These are phyloP conservation scores for Hymenoscyphus fraxineus DNA, from an alignment of 2,329 filamentous ascomycete genomes.

Conservation along the genomic window DNA sequence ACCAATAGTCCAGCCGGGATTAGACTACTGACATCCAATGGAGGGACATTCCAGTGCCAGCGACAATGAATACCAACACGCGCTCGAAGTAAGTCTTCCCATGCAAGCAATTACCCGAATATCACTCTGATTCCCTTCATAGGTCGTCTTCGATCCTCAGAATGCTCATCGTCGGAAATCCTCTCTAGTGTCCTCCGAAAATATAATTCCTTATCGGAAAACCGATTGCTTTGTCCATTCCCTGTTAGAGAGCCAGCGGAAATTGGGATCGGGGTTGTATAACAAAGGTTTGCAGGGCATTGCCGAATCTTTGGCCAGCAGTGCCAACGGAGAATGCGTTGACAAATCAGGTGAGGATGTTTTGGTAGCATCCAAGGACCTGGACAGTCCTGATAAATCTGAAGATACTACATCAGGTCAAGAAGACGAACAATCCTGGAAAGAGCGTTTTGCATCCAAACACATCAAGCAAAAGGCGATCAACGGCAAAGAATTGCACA, in stretches of 20 bases:
- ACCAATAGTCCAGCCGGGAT: neutral
- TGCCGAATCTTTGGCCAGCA: slow-evolving; percentile 26
- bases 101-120: neutral
- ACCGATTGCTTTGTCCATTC: slow-evolving; percentile 64
- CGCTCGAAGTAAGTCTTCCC: slow-evolving; percentile 41
- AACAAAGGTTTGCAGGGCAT: slow-evolving; percentile 31
- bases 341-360: slow-evolving; percentile 8
- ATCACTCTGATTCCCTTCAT: neutral
- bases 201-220: slow-evolving; percentile 39
- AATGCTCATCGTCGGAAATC: slow-evolving; percentile 63
- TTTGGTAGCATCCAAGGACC: slow-evolving; percentile 5
- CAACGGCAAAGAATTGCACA: slow-evolving; percentile 8
- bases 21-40: neutral
- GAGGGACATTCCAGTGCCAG: slow-evolving; percentile 30
- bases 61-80: slow-evolving; percentile 36
- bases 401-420: slow-evolving; percentile 41
- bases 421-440: slow-evolving; percentile 55
- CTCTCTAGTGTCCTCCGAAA: slow-evolving; percentile 50
- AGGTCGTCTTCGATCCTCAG: slow-evolving; percentile 59
- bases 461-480: slow-evolving; percentile 16
- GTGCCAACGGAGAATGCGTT: slow-evolving; percentile 9
- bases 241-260: slow-evolving; percentile 56
- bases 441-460: slow-evolving; percentile 30
- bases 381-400: no score
- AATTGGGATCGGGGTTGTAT: slow-evolving; percentile 27